Percentiles rank a stretch among this genome's conserved stretches.
phyloP scores from a whole-genome alignment of 2,329 filamentous ascomycete genomes.

The Clonostachys rhizophaga region DNA sequence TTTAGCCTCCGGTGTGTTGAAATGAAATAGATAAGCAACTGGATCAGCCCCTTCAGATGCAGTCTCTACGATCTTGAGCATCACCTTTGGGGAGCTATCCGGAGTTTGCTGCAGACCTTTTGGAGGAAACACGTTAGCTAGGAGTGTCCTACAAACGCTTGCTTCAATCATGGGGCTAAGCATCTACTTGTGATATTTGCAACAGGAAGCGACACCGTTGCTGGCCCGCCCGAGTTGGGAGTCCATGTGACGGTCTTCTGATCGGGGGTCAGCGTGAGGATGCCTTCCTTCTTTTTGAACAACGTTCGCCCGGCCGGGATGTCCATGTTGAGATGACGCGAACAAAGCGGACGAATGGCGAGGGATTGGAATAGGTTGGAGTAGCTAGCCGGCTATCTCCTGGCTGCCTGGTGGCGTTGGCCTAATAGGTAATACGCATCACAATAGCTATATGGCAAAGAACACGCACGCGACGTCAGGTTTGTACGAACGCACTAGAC shows the following conservation, averaged over 20 bases:
- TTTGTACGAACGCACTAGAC: too few relatives aligned
- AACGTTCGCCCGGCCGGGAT: conserved; percentile 61
- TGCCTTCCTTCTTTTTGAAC: conserved; percentile 97
- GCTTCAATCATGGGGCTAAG: conserved; percentile 2
- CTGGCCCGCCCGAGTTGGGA: conserved; percentile 58
- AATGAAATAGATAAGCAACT: conserved; percentile 79
- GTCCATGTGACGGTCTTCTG: conserved; percentile 77
- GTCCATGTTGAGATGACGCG: conserved; percentile 35
- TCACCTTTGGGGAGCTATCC: conserved; percentile 81
- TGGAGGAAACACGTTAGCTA: background rate
- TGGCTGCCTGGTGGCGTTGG: too few relatives aligned
- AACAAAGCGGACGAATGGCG: too few relatives aligned
- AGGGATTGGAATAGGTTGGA: too few relatives aligned
- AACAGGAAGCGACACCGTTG: conserved; percentile 66
- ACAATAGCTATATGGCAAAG: too few relatives aligned
- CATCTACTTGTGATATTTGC: conserved; percentile 75
- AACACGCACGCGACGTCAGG: too few relatives aligned
- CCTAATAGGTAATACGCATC: too few relatives aligned
- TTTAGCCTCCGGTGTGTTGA: conserved; percentile 76
- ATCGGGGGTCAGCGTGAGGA: conserved; percentile 70
- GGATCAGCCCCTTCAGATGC: conserved; percentile 52
- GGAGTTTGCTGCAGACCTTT: conserved; percentile 93
- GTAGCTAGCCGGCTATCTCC: too few relatives aligned
- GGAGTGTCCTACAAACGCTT: background rate
- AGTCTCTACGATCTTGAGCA: conserved; percentile 87